Conservation (phyloP, 2,329 filamentous ascomycete genomes). For the Clonostachys rhizophaga region DNA sequence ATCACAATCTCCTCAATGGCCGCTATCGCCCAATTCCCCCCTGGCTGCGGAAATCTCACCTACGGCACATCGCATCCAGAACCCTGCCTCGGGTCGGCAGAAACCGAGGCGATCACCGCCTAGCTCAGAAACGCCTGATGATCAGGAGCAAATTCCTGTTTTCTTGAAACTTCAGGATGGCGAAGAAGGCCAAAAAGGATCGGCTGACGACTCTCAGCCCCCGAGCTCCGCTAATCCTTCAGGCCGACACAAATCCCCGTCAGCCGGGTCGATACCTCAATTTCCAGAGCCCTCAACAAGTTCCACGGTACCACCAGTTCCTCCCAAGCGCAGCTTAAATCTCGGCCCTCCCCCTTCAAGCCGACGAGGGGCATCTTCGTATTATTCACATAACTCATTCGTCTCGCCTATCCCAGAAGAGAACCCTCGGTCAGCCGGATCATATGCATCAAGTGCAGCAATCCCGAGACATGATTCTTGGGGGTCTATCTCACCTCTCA, state of each 20-base stretch:
- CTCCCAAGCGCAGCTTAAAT: slow-evolving; percentile 37
- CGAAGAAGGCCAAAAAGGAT: slow-evolving; percentile 28
- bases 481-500: slow-evolving; percentile 30
- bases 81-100: slow-evolving; percentile 51
- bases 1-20: slow-evolving; percentile 49
- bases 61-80: too few species aligned
- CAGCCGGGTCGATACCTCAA: slow-evolving; percentile 53
- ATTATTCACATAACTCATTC: slow-evolving; percentile 61
- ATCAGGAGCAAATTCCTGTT: slow-evolving; percentile 50
- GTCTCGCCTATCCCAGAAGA: slow-evolving; percentile 77
- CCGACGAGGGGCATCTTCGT: slow-evolving; percentile 56
- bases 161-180: slow-evolving; percentile 27
- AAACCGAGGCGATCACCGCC: slow-evolving; percentile 57
- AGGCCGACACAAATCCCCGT: slow-evolving; percentile 46
- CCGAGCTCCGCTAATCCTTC: slow-evolving; percentile 42
- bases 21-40: slow-evolving; percentile 33
- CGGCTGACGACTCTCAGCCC: slow-evolving; percentile 26
- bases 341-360: slow-evolving; percentile 58
- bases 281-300: slow-evolving; percentile 38
- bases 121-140: slow-evolving; percentile 48
- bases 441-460: slow-evolving; percentile 67
- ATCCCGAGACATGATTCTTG: slow-evolving; percentile 66
- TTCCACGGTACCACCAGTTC: slow-evolving; percentile 3
- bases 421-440: slow-evolving; percentile 52
- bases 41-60: slow-evolving; percentile 8